Evolutionary conservation across 371 early-diverging fungal species (phyloP).

Genomic region (Mucor lusitanicus): DNA sequence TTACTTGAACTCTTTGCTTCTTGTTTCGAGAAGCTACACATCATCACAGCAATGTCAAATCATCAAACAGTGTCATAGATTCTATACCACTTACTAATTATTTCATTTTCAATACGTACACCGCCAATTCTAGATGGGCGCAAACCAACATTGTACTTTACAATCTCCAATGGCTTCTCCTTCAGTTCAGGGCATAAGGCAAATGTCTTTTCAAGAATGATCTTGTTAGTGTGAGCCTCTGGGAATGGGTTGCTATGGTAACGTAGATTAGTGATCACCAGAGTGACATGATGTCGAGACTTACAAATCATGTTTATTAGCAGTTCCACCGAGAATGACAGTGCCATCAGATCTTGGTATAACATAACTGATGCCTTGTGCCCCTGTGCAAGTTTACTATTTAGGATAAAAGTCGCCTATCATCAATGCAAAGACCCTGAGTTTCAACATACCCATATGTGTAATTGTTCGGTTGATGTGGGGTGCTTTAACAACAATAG

Average conservation of each 20-base stretch:
- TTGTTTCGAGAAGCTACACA: not conserved
- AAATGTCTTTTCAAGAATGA: conserved; percentile 20
- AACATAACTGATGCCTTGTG: conserved; percentile 61
- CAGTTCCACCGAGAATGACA: conserved; percentile 78
- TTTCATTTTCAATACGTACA: conserved; percentile 68
- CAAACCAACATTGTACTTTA: conserved; percentile 67
- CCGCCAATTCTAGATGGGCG: conserved; percentile 72
- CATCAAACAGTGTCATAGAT: not conserved
- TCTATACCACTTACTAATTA: conserved; percentile 36
- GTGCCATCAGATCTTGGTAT: conserved; percentile 81
- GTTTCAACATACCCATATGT: conserved; percentile 27
- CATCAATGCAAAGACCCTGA: not conserved
- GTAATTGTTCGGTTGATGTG: conserved; percentile 61
- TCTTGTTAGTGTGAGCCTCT: conserved; percentile 21
- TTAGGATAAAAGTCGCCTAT: not conserved
- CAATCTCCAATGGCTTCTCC: conserved; percentile 50
- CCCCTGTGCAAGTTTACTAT: not conserved
- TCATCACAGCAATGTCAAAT: not conserved
- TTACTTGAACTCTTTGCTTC: conserved; percentile 40
- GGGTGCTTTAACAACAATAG: conserved; percentile 62
- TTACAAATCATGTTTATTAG: conserved; percentile 67
- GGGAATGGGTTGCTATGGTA: conserved; percentile 28
- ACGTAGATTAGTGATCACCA: not conserved
- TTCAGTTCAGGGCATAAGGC: conserved; percentile 35
- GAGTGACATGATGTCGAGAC: not conserved